Evolutionary conservation across 176 grass and related monocot species (phyloP), one percentile per base, ranked within the genome.

Genomic region (Hsuehochloa calcarea): DNA sequence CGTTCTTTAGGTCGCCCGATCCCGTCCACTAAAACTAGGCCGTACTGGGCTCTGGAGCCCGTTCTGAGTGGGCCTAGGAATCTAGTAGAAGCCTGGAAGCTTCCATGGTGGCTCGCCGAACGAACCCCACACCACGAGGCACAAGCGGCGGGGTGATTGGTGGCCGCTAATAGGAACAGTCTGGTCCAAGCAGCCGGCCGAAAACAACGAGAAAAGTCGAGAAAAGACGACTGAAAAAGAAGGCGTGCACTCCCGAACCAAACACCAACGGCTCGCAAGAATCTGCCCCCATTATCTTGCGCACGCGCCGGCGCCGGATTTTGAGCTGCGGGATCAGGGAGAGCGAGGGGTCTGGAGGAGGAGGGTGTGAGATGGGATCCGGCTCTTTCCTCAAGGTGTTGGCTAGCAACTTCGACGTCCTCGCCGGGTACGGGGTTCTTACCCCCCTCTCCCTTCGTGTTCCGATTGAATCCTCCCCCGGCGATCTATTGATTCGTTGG

Each of bases 351-450:
- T 11, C 12, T 31, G 16, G 50, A 26, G 66, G 66, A 52, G 25
- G 35, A 22, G 41, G 31, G 26, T 8, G 63, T 5, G 65, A 63
- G 85, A 97, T 97, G 95, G 89, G 92, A 58, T 97, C 95, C 82
- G 90, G 92, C 81, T 97, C 95, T 90, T 97, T 97, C 79, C 80
- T 97, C 64, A 94, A 93, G 90, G 92, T 97, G 34, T 79, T 97
- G 20, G 92, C 87, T 52, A 94, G 88, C 27, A 97, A 94, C 85
- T 94, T 97, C 74, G 92, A 97, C 76, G 76, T 97, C 70, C 95
- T 97, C 45, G 86, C 92, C 3, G 90, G 90, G 95, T 97, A 94
- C 13, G 75, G 63, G 29, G 19, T 71, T 27, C n/a, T 79, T 22
- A 3, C 9, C 34, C 14, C 31, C 19, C 14, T 37, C 19, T 26